Base-by-base conservation (phyloP, 495 filamentous ascomycete species). In the Penicillium paxilli region DNA sequence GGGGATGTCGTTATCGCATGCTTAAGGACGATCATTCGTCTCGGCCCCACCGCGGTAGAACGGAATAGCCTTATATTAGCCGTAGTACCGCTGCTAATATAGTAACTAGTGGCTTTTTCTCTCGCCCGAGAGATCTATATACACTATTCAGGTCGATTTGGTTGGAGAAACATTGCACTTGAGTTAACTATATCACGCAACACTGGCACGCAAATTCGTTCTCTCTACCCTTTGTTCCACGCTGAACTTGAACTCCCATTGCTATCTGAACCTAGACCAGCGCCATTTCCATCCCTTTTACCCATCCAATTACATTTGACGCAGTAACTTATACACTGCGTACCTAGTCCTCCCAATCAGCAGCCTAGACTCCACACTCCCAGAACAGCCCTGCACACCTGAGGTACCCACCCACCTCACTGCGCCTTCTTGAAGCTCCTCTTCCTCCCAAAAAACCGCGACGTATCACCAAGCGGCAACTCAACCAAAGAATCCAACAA, bases 381-480 rank as follows among this genome's bases (percentile, higher is more conserved):
- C n/a, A n/a, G n/a, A n/a, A n/a, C n/a, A n/a, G n/a, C n/a, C n/a
- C n/a, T n/a, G n/a, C n/a, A n/a, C n/a, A n/a, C n/a, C n/a, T n/a
- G n/a, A n/a, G n/a, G n/a, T n/a, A n/a, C 11, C 30, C 2, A 32
- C 7, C 0, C n/a, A 12, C 9, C 11, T 56, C 28, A 58, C 41
- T 57, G 19, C 0, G n/a, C 38, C 30, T 57, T 51, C 12, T 44
- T n/a, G n/a, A n/a, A n/a, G n/a, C n/a, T 46, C 55, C 48, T 57
- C 48, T 52, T 67, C 56, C 57, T 73, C 11, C 57, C 57, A 62
- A 79, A 79, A 44, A 65, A 72, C 1, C 68, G 58, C 40, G 68
- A 71, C 11, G 73, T 80, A 62, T 80, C 78, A 20, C 78, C 76
- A 58, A 79, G 57, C 1, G 76, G 75, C 37, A 79, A 58, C 21